phyloP scores from a whole-genome alignment of 352 stramenopile species.

The Phytophthora sp. region DNA sequence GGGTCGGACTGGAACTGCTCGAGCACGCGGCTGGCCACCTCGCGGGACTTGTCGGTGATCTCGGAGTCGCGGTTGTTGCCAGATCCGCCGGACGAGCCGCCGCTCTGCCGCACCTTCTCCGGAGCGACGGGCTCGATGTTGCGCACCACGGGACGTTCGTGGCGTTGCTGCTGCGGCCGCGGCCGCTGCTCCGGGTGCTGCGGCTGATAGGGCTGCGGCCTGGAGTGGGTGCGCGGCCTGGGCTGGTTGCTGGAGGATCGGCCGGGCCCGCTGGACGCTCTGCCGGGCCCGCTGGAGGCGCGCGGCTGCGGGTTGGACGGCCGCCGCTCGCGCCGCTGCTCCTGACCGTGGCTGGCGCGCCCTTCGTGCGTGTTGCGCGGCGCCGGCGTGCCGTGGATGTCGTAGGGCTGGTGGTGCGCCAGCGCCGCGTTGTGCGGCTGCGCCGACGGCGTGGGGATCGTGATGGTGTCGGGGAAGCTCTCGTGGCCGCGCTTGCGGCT shows the following conservation, averaged over 20 bases:
- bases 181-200: conserved; percentile 21
- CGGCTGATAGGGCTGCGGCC: conserved; percentile 25
- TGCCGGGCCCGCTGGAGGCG: not conserved
- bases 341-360: conserved; percentile 6
- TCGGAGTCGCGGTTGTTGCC: conserved; percentile 41
- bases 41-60: conserved; percentile 44
- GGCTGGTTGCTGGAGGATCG: conserved; percentile 17
- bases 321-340: conserved; percentile 13
- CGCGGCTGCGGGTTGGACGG: conserved; percentile 18
- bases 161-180: conserved; percentile 19
- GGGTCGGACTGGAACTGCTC: conserved; percentile 73
- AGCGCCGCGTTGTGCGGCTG: conserved; percentile 26
- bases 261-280: conserved; percentile 8
- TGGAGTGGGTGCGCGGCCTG: conserved; percentile 20
- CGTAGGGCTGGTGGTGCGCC: conserved; percentile 35
- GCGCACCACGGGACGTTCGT: conserved; percentile 22
- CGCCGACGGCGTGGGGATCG: conserved; percentile 31
- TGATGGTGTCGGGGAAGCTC: conserved; percentile 45
- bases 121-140: conserved; percentile 20
- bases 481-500: conserved; percentile 36
- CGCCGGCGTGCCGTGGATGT: conserved; percentile 29
- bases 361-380: not conserved
- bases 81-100: conserved; percentile 5
- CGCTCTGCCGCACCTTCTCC: conserved; percentile 28
- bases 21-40: conserved; percentile 64